phyloP scores from a whole-genome alignment of 371 early-diverging fungal genomes.

The Mucor sp. region DNA sequence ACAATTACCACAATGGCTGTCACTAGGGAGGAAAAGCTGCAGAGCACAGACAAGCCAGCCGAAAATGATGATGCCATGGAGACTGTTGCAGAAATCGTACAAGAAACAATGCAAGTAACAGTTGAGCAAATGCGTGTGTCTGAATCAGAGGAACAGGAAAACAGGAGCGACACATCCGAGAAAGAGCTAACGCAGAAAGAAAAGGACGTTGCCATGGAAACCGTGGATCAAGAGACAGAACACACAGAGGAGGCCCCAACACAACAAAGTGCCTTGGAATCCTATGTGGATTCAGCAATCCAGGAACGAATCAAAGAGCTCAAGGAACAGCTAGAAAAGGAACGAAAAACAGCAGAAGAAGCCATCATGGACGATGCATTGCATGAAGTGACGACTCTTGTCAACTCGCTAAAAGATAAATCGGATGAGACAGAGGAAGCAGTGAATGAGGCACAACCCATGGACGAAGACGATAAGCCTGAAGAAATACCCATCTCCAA shows the following conservation, averaged over 20 bases:
- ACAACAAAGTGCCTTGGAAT: background rate
- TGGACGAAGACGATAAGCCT: background rate
- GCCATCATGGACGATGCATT: background rate
- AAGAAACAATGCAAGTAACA: background rate
- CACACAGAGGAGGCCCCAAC: background rate
- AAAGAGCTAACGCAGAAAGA: background rate
- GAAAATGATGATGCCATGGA: background rate
- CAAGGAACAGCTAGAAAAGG: background rate
- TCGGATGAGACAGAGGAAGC: background rate
- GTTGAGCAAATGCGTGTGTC: background rate
- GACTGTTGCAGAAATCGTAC: background rate
- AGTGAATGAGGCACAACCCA: background rate
- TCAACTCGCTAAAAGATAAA: background rate
- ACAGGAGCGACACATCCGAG: background rate
- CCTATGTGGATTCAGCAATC: constrained; percentile 1
- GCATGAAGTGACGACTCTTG: background rate
- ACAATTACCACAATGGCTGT: background rate
- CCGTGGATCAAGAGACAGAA: background rate
- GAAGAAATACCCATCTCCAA: constrained; percentile 6
- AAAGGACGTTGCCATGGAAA: background rate
- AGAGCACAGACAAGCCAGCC: background rate
- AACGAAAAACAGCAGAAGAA: background rate
- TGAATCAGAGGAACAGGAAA: background rate
- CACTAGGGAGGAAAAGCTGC: background rate
- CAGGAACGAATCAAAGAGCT: constrained; percentile 2